Percentiles rank a stretch among this genome's conserved stretches.
Evolutionary conservation across 2,329 filamentous ascomycete genomes (phyloP).

Genomic region (Aspergillus fijiensis): DNA sequence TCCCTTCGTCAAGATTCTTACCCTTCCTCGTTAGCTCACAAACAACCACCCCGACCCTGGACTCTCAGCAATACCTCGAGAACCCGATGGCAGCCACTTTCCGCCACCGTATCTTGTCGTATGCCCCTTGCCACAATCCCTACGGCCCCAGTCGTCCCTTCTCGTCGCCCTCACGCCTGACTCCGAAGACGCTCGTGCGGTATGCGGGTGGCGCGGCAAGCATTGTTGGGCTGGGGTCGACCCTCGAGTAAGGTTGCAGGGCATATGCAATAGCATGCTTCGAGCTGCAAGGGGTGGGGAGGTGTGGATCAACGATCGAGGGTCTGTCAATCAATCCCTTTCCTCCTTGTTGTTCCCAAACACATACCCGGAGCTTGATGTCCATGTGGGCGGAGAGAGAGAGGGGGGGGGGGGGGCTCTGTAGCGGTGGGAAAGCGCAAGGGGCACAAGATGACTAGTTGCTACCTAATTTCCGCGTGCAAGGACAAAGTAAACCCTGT

Average conservation of each 20-base stretch:
- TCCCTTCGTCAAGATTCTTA: not conserved
- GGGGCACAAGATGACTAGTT: constrained; percentile 8
- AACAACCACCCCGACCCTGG: not conserved
- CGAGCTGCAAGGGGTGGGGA: constrained; percentile 7
- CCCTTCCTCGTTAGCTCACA: not conserved
- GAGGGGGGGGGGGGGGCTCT: not conserved
- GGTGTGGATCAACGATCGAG: not conserved
- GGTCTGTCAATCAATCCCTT: not conserved
- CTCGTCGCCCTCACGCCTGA: not conserved
- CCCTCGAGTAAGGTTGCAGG: constrained; percentile 13
- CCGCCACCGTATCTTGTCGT: not conserved
- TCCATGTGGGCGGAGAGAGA: constrained; percentile 11
- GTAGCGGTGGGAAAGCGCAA: constrained; percentile 7
- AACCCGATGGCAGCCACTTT: not conserved
- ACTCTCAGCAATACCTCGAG: not conserved
- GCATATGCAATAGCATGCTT: constrained; percentile 12
- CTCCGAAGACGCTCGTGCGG: constrained; percentile 9
- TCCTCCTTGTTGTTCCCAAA: not conserved
- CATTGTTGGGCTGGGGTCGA: constrained; percentile 6
- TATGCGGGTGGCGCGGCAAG: constrained; percentile 14
- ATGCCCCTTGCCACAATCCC: not conserved
- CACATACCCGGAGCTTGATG: not conserved
- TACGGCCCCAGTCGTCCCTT: not conserved
- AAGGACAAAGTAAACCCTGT: constrained; percentile 2
- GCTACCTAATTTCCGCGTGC: constrained; percentile 16